Evolutionary conservation across 2,329 filamentous ascomycete species (phyloP), one percentile per base, ranked within the genome.

Genomic region (Fulvia fulva): DNA sequence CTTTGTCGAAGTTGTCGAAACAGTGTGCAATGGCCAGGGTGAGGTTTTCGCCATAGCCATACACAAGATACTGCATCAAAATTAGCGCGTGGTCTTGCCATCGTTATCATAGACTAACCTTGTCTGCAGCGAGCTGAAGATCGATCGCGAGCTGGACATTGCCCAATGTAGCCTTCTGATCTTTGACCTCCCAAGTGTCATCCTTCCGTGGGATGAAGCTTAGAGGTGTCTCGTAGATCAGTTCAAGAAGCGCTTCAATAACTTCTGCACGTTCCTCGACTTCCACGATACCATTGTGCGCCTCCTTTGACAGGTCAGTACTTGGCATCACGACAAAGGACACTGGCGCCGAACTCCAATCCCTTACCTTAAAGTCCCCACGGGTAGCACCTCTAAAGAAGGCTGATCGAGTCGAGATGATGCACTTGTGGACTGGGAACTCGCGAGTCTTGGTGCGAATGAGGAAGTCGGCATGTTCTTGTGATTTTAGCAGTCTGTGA

Each of bases 361-460:
- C 30, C 14, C n/a, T 19, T n/a, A n/a, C 3, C 3, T 41, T 41
- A n/a, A 19, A 41, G 14, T 41, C 37, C 4, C 37, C 37, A 19
- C 37, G 16, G 19, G 5, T 7, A 6, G 8, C n/a, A n/a, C 5
- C 14, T 7, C n/a, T 41, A 7, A 19, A 19, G 23, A 58, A 58
- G 1, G 52, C 44, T n/a, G 21, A 58, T n/a, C 23, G 22, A 5
- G 32, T 26, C n/a, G 30, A 58, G 11, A 55, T 53, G 11, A 55
- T 30, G 30, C 37, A 21, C 56, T 58, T 58, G 51, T 55, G 56
- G 32, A 58, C 45, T 21, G 51, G 44, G 46, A 51, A 55, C 6
- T n/a, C 30, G n/a, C 46, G 37, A 21, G 30, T 51, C 25, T 12
- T 11, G 2, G 52, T 55, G 45, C 28, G 16, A n/a, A 58, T 45